These are phyloP conservation scores for Alternaria postmessia DNA, from an alignment of 2,329 filamentous ascomycete species.

Conservation along the genomic window DNA sequence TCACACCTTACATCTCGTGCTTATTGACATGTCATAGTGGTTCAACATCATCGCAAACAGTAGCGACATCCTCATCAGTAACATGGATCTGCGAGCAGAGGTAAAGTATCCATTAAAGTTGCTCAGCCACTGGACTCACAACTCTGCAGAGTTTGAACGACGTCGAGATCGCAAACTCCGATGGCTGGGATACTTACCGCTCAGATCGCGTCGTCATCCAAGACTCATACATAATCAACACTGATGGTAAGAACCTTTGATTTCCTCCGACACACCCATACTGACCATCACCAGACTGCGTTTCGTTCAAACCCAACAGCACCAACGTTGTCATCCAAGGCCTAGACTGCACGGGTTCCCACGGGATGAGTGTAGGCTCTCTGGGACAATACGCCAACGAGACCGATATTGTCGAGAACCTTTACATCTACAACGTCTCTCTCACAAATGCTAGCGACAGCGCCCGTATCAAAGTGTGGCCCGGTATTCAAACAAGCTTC, in stretches of 20 bases:
- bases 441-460: constrained; percentile 35
- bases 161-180: neutral
- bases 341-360: constrained; percentile 70
- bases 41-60: neutral
- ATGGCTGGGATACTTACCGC: neutral
- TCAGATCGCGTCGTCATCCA: neutral
- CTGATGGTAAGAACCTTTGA: neutral
- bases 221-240: neutral
- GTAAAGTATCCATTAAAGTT: neutral
- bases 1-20: neutral
- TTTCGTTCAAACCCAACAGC: constrained; percentile 73
- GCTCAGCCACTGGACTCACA: neutral
- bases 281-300: constrained; percentile 58
- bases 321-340: constrained; percentile 71
- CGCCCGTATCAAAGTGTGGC: constrained; percentile 18
- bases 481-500: neutral
- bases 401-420: constrained; percentile 70
- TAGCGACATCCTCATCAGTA: neutral
- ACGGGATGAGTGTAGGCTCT: constrained; percentile 73
- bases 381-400: constrained; percentile 70
- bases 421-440: constrained; percentile 58
- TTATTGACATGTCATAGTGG: neutral
- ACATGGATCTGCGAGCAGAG: neutral
- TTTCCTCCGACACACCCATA: neutral
- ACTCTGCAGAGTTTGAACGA: neutral